Evolutionary conservation across 2,329 filamentous ascomycete species (phyloP).

Genomic region (Venturia oleaginea): DNA sequence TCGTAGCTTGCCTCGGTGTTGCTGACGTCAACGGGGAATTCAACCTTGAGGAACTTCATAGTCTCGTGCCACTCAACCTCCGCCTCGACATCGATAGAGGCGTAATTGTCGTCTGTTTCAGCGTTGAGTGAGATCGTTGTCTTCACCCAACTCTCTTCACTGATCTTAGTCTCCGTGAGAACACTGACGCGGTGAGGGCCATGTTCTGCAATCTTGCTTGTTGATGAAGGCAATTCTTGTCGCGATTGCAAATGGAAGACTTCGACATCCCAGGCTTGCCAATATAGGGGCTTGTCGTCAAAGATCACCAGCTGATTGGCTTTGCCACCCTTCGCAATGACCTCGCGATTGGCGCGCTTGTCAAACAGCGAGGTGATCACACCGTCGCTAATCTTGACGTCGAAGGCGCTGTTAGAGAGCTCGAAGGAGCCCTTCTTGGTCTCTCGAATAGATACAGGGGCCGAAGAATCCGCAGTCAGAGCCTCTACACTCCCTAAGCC

Average conservation of each 20-base stretch:
- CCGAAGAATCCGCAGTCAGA: slow-evolving; percentile 21
- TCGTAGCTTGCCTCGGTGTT: slow-evolving; percentile 94
- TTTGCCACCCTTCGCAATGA: slow-evolving; percentile 63
- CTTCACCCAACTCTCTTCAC: slow-evolving; percentile 74
- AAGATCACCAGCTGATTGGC: slow-evolving; percentile 91
- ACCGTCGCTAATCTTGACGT: slow-evolving; percentile 63
- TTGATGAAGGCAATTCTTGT: slow-evolving; percentile 59
- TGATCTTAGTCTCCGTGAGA: slow-evolving; percentile 77
- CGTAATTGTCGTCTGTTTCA: slow-evolving; percentile 52
- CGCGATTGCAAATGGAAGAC: slow-evolving; percentile 88
- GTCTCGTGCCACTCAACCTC: slow-evolving; percentile 96
- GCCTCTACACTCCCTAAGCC: slow-evolving; percentile 32
- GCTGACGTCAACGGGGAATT: slow-evolving; percentile 86
- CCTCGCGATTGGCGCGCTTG: slow-evolving; percentile 60
- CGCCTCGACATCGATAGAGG: slow-evolving; percentile 60
- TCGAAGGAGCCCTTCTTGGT: slow-evolving; percentile 57
- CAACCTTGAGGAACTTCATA: slow-evolving; percentile 97
- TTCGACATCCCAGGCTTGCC: slow-evolving; percentile 97
- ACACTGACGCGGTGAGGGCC: slow-evolving; percentile 72
- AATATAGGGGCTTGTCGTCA: slow-evolving; percentile 94
- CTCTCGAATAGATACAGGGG: slow-evolving; percentile 41
- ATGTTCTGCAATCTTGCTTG: slow-evolving; percentile 62
- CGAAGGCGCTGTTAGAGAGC: slow-evolving; percentile 68
- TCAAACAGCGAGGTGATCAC: slow-evolving; percentile 81
- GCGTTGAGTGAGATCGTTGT: slow-evolving; percentile 76